Conservation (phyloP, 192 early-diverging fungal genomes). For the Backusella liffmaniae region DNA sequence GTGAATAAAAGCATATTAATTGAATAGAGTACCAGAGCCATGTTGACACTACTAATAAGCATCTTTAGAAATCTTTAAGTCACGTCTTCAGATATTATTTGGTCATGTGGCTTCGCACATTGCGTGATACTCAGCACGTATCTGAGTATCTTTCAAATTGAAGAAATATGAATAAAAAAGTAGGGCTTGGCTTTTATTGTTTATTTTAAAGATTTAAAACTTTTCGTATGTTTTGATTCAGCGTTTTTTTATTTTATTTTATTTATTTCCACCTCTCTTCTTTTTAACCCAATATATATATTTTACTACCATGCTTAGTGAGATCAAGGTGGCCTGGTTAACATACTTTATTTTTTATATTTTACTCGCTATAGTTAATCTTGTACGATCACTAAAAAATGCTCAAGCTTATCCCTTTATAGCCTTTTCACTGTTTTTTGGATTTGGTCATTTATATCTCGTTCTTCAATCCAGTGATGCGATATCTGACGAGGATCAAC, state of each 20-base stretch:
- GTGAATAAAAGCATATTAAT: no score
- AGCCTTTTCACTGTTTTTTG: background rate
- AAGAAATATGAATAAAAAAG: background rate
- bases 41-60: no score
- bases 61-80: background rate
- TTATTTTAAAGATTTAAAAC: background rate
- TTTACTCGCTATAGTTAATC: background rate
- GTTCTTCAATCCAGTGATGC: background rate
- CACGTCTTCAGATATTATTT: background rate
- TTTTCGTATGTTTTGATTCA: background rate
- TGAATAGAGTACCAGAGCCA: no score
- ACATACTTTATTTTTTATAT: slow-evolving; percentile 4
- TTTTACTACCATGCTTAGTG: background rate
- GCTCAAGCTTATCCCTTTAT: background rate
- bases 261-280: background rate
- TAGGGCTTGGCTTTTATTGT: background rate
- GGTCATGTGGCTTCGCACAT: background rate
- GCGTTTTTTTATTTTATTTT: background rate
- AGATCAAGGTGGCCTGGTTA: background rate
- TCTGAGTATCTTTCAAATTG: background rate
- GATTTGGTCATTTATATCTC: background rate
- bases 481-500: background rate
- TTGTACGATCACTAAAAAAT: background rate
- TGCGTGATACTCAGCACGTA: background rate
- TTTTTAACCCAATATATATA: background rate